These are phyloP conservation scores for Citrus hindsii DNA, from an alignment of 345 rosid genomes.

Conservation along the genomic window DNA sequence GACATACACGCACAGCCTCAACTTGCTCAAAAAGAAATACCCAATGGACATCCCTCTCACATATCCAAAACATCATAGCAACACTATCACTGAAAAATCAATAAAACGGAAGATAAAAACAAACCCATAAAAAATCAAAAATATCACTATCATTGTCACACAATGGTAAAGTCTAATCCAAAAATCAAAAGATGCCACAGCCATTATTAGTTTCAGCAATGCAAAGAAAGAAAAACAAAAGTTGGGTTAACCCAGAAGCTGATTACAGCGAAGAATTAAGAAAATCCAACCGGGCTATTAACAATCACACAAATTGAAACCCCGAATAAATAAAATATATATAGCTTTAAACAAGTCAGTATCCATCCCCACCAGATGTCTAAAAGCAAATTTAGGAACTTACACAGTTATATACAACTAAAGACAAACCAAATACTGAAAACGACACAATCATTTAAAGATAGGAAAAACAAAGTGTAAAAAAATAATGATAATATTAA, in stretches of 20 bases:
- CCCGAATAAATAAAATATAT: not conserved
- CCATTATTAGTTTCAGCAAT: conserved; percentile 38
- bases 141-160: conserved; percentile 37
- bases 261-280: not conserved
- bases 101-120: not conserved
- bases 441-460: conserved; percentile 1
- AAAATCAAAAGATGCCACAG: conserved; percentile 28
- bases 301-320: conserved; percentile 5
- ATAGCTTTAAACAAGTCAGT: not conserved
- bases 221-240: conserved; percentile 4
- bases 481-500: not conserved
- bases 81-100: conserved; percentile 26
- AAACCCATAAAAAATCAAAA: conserved; percentile 15
- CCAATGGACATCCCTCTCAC: conserved; percentile 25
- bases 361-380: conserved; percentile 12
- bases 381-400: conserved; percentile 28
- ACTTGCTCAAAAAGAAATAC: conserved; percentile 42
- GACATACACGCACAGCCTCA: conserved; percentile 52
- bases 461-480: not conserved
- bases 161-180: conserved; percentile 4
- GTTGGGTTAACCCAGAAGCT: not conserved
- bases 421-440: conserved; percentile 13
- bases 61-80: conserved; percentile 18
- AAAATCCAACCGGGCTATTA: conserved; percentile 12
- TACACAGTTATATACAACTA: conserved; percentile 1